Evolutionary conservation across 108 stramenopile species (phyloP).

Genomic region (Nitzschia sp.): DNA sequence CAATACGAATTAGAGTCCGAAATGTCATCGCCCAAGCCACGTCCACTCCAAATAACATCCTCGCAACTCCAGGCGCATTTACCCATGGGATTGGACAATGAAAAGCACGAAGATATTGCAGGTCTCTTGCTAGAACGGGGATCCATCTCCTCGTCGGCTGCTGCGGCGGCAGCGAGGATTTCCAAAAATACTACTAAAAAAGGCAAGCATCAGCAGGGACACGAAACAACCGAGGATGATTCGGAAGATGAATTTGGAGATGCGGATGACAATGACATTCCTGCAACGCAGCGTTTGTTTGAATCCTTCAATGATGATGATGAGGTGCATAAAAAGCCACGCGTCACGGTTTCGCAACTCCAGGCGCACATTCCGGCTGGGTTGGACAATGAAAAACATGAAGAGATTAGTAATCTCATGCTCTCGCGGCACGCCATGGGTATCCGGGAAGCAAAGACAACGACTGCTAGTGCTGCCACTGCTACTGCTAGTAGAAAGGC

Average conservation of each 20-base stretch:
- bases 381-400: slow-evolving; percentile 2
- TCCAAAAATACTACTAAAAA: not conserved
- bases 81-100: slow-evolving; percentile 7
- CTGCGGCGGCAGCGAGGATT: not conserved
- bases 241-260: slow-evolving; percentile 14
- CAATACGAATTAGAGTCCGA: not conserved
- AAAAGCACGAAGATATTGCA: slow-evolving; percentile 18
- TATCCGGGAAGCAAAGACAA: not conserved
- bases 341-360: slow-evolving; percentile 2
- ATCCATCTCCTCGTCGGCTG: not conserved
- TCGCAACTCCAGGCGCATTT: slow-evolving; percentile 7
- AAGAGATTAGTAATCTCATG: not conserved
- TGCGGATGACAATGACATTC: not conserved
- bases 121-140: not conserved
- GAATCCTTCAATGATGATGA: not conserved
- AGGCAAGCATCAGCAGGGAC: not conserved
- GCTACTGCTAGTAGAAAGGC: not conserved
- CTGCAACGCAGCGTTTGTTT: not conserved
- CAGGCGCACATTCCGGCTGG: slow-evolving; percentile 5
- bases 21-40: not conserved
- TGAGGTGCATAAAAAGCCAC: not conserved
- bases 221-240: not conserved
- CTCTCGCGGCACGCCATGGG: not conserved
- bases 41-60: not conserved
- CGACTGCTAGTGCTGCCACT: no score